Conservation (phyloP, 495 filamentous ascomycete genomes). For the Sabuloglossum arenarium region DNA sequence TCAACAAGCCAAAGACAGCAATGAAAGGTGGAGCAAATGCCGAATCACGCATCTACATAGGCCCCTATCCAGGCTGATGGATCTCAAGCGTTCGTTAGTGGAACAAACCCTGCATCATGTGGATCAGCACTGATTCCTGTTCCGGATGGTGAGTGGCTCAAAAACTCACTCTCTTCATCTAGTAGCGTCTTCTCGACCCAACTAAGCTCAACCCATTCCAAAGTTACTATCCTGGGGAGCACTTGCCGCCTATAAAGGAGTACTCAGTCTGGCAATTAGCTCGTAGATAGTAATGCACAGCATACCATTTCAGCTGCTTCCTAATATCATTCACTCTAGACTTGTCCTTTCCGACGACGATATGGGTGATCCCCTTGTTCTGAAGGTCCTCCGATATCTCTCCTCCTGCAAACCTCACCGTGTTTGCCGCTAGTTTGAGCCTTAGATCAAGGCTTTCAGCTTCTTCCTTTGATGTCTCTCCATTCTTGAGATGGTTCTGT, state of each 20-base stretch:
- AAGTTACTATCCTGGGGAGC: constrained; percentile 49
- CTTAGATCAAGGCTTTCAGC: constrained; percentile 10
- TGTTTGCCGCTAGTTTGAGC: constrained; percentile 20
- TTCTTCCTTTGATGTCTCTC: constrained; percentile 10
- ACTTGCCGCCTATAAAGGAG: constrained; percentile 16
- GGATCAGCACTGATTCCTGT: not conserved
- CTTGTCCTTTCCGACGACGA: constrained; percentile 27
- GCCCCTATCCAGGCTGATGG: too few species aligned
- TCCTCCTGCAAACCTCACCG: constrained; percentile 45
- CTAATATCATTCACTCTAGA: constrained; percentile 23
- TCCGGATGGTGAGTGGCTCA: not conserved
- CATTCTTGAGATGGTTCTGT: not conserved
- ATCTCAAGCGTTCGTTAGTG: too few species aligned
- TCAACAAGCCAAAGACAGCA: too few species aligned
- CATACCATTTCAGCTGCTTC: constrained; percentile 19
- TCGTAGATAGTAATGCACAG: not conserved
- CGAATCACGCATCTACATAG: too few species aligned
- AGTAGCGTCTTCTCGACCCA: constrained; percentile 61
- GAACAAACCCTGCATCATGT: not conserved
- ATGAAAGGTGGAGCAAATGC: too few species aligned
- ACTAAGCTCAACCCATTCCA: constrained; percentile 57
- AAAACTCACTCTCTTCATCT: constrained; percentile 46
- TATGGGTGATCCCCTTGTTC: constrained; percentile 38
- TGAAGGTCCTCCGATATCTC: constrained; percentile 23
- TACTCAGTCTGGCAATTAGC: constrained; percentile 4